Percentiles rank a stretch among this genome's conserved stretches.
Conservation (phyloP, 2,329 filamentous ascomycete genomes). For the Fusarium sororula region DNA sequence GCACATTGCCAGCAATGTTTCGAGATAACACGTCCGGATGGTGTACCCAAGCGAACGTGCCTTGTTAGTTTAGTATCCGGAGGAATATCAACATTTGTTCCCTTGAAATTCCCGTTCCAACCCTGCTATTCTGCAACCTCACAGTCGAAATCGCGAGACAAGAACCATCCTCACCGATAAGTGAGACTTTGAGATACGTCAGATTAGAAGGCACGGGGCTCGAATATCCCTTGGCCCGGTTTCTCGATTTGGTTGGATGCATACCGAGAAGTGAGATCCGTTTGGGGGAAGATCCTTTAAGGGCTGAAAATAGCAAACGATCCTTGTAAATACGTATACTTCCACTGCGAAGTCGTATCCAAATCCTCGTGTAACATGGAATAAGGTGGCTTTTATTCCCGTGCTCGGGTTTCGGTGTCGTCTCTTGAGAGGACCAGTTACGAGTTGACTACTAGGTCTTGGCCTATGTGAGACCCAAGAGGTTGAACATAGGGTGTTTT, state of each 20-base stretch:
- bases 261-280: conserved; percentile 14
- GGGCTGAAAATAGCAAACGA: conserved; percentile 26
- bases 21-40: conserved; percentile 18
- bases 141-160: not conserved
- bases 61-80: not conserved
- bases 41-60: conserved; percentile 15
- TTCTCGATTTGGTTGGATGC: conserved; percentile 17
- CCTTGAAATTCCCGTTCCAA: conserved; percentile 6
- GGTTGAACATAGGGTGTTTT: not conserved
- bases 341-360: not conserved
- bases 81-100: not conserved
- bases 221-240: not conserved
- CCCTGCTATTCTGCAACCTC: conserved; percentile 17
- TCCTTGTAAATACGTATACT: conserved; percentile 1
- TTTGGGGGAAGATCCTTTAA: not conserved
- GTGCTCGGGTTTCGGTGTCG: not conserved
- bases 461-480: not conserved
- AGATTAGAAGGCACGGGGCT: conserved; percentile 6
- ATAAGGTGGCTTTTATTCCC: not conserved
- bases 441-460: not conserved
- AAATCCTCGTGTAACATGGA: conserved; percentile 4
- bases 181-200: conserved; percentile 17
- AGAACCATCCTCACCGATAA: not conserved
- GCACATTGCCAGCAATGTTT: not conserved
- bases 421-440: not conserved